Evolutionary conservation across 345 rosid genomes (phyloP), one percentile per base, ranked within the genome.

Genomic region (Bruguiera gymnorhiza): DNA sequence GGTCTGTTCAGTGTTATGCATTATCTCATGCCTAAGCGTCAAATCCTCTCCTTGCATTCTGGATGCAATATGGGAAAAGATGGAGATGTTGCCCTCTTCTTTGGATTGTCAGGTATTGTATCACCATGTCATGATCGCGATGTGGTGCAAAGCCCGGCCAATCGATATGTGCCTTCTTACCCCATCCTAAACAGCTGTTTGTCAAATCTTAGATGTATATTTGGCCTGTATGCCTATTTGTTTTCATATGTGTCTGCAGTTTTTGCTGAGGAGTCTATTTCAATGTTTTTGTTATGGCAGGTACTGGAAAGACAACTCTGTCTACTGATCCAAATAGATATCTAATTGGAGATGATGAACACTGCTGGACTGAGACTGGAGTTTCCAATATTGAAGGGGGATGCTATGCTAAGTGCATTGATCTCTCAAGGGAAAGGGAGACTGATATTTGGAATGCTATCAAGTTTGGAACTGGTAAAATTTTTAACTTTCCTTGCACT

Each of bases 61-160:
- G 98, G 98, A 51, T 91, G 96, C 95, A 94, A 94, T 81, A 89
- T 94, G 96, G 98, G 96, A 50, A 91, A 94, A 85, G 88, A 83
- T 76, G 97, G 98, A 83, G 98, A 94, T 72, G 98, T 91, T 79
- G 97, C 97, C 73, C 97, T 94, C 93, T 94, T 94, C 93, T 94
- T 94, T 84, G 98, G 98, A 70, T 83, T 94, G 73, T 94, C 98
- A 89, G 98, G 95, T 85, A 86, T 82, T 74, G 82, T 80, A 81
- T 82, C 83, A 73, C 65, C 67, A 61, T 80, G 78, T 78, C 73
- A 59, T 37, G 36, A 67, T 50, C 69, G 69, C 63, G 75, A 72
- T 72, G 66, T 72, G 78, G 76, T 34, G 72, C 79, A 68, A 61
- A 75, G 62, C 58, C 59, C 6, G 16, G 70, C 64, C 59, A 67